Conservation (phyloP, 306 rosid species). For the Fagus sylvatica region DNA sequence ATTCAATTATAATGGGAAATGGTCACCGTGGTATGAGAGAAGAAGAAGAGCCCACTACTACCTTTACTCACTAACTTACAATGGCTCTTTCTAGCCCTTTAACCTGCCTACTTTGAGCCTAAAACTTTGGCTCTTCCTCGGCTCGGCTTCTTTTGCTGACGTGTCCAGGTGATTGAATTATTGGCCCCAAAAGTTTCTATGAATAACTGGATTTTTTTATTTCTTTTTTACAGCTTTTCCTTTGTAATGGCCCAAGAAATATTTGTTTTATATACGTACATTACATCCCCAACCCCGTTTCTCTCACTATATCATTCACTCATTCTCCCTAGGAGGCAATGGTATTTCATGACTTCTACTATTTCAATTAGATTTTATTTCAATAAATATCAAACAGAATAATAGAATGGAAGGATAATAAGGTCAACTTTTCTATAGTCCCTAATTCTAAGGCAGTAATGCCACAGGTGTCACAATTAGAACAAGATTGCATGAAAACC, state of each 20-base stretch:
- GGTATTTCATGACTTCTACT: neutral
- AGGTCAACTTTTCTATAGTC: neutral
- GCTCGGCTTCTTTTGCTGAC: conserved; percentile 55
- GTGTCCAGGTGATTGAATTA: conserved; percentile 89
- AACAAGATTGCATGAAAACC: conserved; percentile 43
- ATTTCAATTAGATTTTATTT: neutral
- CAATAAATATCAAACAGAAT: neutral
- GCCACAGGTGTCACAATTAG: conserved; percentile 39
- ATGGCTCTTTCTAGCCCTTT: conserved; percentile 27
- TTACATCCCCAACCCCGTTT: conserved; percentile 26
- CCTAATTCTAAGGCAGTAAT: neutral
- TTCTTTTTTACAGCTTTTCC: conserved; percentile 47
- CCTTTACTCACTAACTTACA: conserved; percentile 47
- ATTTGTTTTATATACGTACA: conserved; percentile 25
- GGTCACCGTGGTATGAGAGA: conserved; percentile 2
- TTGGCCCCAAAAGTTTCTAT: conserved; percentile 71
- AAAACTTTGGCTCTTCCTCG: conserved; percentile 46
- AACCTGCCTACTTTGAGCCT: conserved; percentile 48
- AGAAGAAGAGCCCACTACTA: conserved; percentile 33
- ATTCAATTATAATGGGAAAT: conserved; percentile 40
- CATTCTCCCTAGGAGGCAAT: neutral
- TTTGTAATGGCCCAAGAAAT: conserved; percentile 47
- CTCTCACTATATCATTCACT: neutral
- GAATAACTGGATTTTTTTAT: conserved; percentile 32
- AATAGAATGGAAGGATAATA: neutral